Base-by-base conservation (phyloP, 2,329 filamentous ascomycete genomes). In the Alternaria hordeiaustralica region DNA sequence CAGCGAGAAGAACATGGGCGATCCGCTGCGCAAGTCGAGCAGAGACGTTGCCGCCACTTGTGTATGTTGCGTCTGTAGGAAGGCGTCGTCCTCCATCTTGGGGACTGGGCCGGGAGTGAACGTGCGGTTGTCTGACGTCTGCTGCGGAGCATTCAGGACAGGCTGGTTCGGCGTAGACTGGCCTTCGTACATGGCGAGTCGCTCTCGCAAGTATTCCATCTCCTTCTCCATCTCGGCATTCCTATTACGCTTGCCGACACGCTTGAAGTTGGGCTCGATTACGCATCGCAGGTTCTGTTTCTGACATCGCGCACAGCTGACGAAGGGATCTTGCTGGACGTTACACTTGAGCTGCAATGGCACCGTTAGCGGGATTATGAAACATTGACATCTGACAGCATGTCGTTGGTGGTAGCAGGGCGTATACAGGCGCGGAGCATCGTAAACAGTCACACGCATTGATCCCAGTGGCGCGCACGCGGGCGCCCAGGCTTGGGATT, bases 201-300 rank as follows among this genome's bases (percentile, higher is more conserved):
- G 87, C 69, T 76, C 76, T 84, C 87, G 79, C 68, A 82, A 74
- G 46, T 78, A 70, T 61, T 92, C 90, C 74, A 94, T 92, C 79
- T 94, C 91, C 81, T 89, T 91, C 77, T 93, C 92, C 91, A 94
- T 94, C 81, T 94, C 92, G 73, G 92, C 92, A 80, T 95, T 92
- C 78, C 92, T 92, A 68, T 89, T 92, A 45, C 92, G 87, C 83
- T 96, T 96, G 67, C 92, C 91, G 18, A 94, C 85, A 71, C 92
- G 89, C 85, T 94, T 94, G 82, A 95, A 95, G 80, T 94, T 93
- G 74, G 91, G 92, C 79, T 95, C 92, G 79, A 96, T 95, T 79
- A 93, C 92, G 85, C 92, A 96, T 65, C 90, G 88, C 65, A 95
- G 89, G 80, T 91, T 92, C 75, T 94, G 87, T 73, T 93, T 92